A percentile compares a stretch with the other conserved stretches of the same genome.
These are phyloP conservation scores for Hyaloscypha bicolor DNA, from an alignment of 495 filamentous ascomycete species.

Conservation along the genomic window DNA sequence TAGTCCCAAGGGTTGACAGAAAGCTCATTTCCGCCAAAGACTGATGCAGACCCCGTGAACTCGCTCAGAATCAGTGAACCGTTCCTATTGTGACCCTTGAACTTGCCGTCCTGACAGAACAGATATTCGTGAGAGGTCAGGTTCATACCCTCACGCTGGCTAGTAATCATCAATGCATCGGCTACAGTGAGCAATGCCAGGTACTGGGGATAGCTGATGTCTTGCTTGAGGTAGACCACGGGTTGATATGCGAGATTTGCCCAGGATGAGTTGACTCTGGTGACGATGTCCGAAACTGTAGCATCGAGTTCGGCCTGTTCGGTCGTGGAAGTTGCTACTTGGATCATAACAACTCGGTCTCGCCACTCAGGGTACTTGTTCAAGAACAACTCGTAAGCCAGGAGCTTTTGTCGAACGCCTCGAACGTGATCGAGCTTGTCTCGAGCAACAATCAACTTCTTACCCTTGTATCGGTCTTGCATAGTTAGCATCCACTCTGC, in stretches of 20 bases:
- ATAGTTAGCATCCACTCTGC: constrained; percentile 77
- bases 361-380: constrained; percentile 90
- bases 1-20: constrained; percentile 95
- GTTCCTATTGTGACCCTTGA: constrained; percentile 68
- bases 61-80: constrained; percentile 89
- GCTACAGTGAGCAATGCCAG: constrained; percentile 85
- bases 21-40: constrained; percentile 77
- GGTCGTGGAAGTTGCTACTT: constrained; percentile 86
- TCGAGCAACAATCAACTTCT: constrained; percentile 85
- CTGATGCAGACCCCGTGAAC: constrained; percentile 86
- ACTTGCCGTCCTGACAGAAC: constrained; percentile 86
- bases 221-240: constrained; percentile 92
- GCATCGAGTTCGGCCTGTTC: constrained; percentile 85
- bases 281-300: constrained; percentile 88
- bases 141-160: constrained; percentile 94
- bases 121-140: constrained; percentile 90
- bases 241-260: constrained; percentile 88
- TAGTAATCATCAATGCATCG: constrained; percentile 89
- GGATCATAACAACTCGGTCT: constrained; percentile 84
- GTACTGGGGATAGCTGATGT: constrained; percentile 87
- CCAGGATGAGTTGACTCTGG: constrained; percentile 85
- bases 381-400: constrained; percentile 91
- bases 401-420: constrained; percentile 86
- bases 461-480: constrained; percentile 76
- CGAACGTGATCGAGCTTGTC: constrained; percentile 92